Evolutionary conservation across 2,329 filamentous ascomycete genomes (phyloP), one percentile per base, ranked within the genome.

Genomic region (Tricladium varicosporioides): DNA sequence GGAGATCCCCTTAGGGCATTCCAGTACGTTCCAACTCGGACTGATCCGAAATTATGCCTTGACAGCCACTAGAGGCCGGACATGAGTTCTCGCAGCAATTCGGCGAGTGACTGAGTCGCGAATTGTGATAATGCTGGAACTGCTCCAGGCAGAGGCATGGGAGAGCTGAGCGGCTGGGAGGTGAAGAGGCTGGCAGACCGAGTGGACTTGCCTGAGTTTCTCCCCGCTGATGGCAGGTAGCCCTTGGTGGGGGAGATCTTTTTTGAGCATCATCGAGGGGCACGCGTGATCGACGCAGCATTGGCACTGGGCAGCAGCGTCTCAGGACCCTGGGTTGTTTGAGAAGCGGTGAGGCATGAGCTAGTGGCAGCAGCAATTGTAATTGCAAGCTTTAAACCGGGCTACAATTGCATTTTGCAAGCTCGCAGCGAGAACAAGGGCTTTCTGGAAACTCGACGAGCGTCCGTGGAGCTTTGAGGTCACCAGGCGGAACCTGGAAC

Each of bases 31-130:
- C 58, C 50, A 16, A 40, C 52, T 54, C 45, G 52, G 52, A 48
- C 48, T 33, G 52, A 44, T 48, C 67, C 66, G 64, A 67, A 49
- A 48, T 68, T 65, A 68, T 69, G 67, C 66, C 67, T 65, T 66
- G 22, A 33, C 48, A 48, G 49, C 56, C 48, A 52, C 54, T 55
- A 18, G 11, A 50, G 22, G 50, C 31, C 58, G 36, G 44, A 9
- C 11, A 15, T 15, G 47, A 45, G 43, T 7, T 27, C 22, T 27
- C 22, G 22, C 22, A 27, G 22, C 4, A 4, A 27, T 27, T 27
- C 22, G 22, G 22, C 22, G 22, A 27, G 22, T 27, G 22, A 27
- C 22, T 27, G 22, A 27, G 7, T 27, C 18, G 22, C 27, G 42
- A 53, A 14, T 53, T 22, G 27, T 47, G 40, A 46, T 16, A 14